A percentile compares a stretch with the other conserved stretches of the same genome.
These are phyloP conservation scores for Fagus crenata DNA, from an alignment of 306 rosid genomes.

Conservation along the genomic window DNA sequence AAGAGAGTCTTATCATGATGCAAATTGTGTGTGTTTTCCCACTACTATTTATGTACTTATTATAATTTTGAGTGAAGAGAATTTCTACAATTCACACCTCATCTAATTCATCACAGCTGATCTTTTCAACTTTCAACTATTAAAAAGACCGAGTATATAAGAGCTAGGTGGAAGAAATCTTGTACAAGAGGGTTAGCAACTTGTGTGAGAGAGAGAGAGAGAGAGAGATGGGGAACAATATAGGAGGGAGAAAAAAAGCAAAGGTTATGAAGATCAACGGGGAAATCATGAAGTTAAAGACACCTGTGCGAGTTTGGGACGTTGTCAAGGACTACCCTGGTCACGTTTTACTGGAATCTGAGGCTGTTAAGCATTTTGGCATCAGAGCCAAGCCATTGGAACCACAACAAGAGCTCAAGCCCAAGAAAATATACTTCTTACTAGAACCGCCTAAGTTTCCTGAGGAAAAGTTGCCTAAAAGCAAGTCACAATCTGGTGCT, in stretches of 20 bases:
- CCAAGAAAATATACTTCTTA: constrained; percentile 61
- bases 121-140: constrained; percentile 1
- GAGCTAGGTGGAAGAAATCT: neutral
- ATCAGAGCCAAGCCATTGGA: constrained; percentile 71
- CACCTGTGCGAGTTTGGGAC: constrained; percentile 56
- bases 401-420: constrained; percentile 51
- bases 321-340: constrained; percentile 62
- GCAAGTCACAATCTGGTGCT: constrained; percentile 42
- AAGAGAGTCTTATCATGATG: neutral
- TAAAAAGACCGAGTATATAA: neutral
- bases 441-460: constrained; percentile 49
- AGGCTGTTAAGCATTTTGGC: constrained; percentile 59
- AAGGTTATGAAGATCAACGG: constrained; percentile 84
- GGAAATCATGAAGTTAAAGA: constrained; percentile 61
- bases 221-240: constrained; percentile 61
- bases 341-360: constrained; percentile 56
- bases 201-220: neutral
- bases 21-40: neutral
- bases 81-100: neutral
- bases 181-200: neutral
- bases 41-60: neutral
- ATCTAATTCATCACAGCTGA: neutral
- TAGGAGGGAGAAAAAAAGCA: constrained; percentile 57
- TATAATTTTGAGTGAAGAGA: neutral
- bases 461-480: constrained; percentile 4